Evolutionary conservation across 2,329 filamentous ascomycete species (phyloP), one percentile per base, ranked within the genome.

Genomic region (Calonectria montana): DNA sequence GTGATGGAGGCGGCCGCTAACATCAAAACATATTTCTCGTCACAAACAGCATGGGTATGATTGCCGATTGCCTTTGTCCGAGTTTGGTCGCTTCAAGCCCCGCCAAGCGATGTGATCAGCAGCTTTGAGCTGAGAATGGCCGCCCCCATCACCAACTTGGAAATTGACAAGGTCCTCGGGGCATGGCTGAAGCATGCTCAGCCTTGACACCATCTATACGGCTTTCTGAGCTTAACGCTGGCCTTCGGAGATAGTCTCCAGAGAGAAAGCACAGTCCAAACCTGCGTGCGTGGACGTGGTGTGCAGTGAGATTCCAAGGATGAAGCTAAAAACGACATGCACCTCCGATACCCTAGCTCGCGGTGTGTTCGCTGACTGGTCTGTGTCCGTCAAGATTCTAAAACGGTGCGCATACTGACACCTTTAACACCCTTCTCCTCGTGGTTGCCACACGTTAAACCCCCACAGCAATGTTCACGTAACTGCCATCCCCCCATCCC

Each of bases 331-430:
- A 23, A 61, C 47, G 55, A 31, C n/a, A 50, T 64, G 59, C 53
- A 31, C 29, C 39, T 63, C 55, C 70, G 70, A 72, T 72, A 72
- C 70, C 70, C 70, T 59, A 69, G 67, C 47, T 43, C 47, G 23
- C 29, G 31, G 67, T 48, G 13, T 37, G 43, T 65, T 43, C 68
- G 23, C 35, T 70, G n/a, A 63, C 39, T 39, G 63, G 55, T 45
- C 63, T 66, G 39, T 31, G 35, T 41, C n/a, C 39, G 16, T 45
- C 18, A 7, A 47, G 16, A n/a, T 53, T 41, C 64, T 50, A 67
- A 31, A 31, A 35, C 37, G 23, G 35, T 35, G 67, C 23, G 21
- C 47, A 50, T 35, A 53, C 41, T 29, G 35, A 39, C 53, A 57
- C 47, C 41, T 29, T 50, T n/a, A 57, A 39, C 53, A 57, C 47